Evolutionary conservation across 2,329 filamentous ascomycete genomes (phyloP).

Genomic region (Aaosphaeria arxii): DNA sequence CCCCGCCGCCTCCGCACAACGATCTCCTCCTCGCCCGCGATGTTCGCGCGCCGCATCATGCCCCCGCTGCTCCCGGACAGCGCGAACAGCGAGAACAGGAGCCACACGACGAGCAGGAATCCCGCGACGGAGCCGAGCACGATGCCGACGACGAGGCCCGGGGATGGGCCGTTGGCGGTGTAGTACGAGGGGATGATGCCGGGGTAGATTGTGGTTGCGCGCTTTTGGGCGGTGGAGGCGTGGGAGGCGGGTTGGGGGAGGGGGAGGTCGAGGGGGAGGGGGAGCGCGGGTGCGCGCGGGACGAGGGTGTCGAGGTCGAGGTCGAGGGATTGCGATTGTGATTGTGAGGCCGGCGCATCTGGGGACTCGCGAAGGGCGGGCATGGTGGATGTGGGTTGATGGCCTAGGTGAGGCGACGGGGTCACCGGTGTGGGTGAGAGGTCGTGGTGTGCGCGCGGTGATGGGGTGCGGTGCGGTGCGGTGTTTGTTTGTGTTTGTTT

Average conservation of each 20-base stretch:
- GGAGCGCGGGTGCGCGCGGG: neutral
- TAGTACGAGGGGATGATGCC: conserved; percentile 62
- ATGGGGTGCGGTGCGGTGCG: neutral
- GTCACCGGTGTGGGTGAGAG: neutral
- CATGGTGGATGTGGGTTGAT: neutral
- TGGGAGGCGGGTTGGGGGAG: neutral
- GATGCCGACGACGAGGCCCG: conserved; percentile 60
- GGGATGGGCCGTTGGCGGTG: conserved; percentile 50
- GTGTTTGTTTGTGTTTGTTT: neutral
- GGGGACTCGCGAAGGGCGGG: neutral
- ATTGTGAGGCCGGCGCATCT: neutral
- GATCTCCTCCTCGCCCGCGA: conserved; percentile 57
- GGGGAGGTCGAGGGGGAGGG: neutral
- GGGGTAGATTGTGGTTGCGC: neutral
- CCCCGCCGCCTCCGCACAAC: conserved; percentile 41
- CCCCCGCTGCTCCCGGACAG: conserved; percentile 29
- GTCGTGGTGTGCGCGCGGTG: neutral
- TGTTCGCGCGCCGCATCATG: conserved; percentile 18
- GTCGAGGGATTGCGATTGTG: neutral
- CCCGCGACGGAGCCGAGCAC: conserved; percentile 54
- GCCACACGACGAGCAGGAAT: conserved; percentile 53
- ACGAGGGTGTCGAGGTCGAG: neutral
- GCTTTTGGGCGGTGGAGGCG: neutral
- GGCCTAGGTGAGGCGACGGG: neutral
- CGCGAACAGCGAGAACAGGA: conserved; percentile 44